These are phyloP conservation scores for Metschnikowia noctiluminum DNA, from an alignment of 805 yeast genomes.

Conservation along the genomic window DNA sequence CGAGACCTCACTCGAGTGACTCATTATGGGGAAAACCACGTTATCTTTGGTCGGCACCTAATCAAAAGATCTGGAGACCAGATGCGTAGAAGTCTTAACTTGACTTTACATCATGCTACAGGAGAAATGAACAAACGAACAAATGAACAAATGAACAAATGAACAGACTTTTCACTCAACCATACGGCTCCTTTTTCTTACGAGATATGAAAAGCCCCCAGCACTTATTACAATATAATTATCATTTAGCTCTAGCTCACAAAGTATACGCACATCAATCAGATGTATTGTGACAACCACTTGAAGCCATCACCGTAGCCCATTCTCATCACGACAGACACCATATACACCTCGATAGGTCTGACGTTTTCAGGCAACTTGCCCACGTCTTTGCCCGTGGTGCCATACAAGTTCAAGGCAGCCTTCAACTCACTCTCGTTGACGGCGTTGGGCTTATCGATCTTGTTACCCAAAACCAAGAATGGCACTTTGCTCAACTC, in stretches of 20 bases:
- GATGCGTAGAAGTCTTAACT: too few relatives aligned
- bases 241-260: slow-evolving; percentile 5
- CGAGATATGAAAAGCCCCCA: too few relatives aligned
- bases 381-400: slow-evolving; percentile 80
- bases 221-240: neutral
- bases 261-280: slow-evolving; percentile 14
- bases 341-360: slow-evolving; percentile 96
- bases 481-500: slow-evolving; percentile 90
- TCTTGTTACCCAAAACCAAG: slow-evolving; percentile 92
- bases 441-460: slow-evolving; percentile 91
- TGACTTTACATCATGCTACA: too few relatives aligned
- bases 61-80: too few relatives aligned
- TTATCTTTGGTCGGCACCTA: too few relatives aligned
- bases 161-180: neutral
- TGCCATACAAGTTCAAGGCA: slow-evolving; percentile 79
- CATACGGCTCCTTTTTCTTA: too few relatives aligned
- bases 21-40: too few relatives aligned
- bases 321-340: slow-evolving; percentile 96
- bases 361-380: slow-evolving; percentile 69
- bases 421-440: slow-evolving; percentile 91
- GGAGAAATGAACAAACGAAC: neutral
- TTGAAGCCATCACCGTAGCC: slow-evolving; percentile 98
- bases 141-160: neutral
- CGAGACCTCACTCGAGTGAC: too few relatives aligned
- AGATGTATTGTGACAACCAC: slow-evolving; percentile 96